Base-by-base conservation (phyloP, 345 rosid genomes). In the Trapa incisa region DNA sequence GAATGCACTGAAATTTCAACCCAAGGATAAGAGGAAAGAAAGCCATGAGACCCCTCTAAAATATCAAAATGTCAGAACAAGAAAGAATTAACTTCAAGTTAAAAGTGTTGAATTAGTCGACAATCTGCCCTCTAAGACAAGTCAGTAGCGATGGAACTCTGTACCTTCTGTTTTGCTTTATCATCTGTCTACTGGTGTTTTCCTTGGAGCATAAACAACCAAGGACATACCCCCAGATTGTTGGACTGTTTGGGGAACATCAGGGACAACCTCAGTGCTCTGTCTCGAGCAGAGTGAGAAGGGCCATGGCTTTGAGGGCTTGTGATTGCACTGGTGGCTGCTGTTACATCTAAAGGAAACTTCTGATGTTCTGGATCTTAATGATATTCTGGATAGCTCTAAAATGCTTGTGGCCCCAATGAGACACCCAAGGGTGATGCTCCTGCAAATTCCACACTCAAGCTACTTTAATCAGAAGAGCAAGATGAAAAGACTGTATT, bases 251-350 rank as follows among this genome's bases (percentile, higher is more conserved):
- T 70, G 69, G 54, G 33, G 72, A 35, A 78, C 56, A 62, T 13
- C 65, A 4, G 70, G 54, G 43, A 86, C 87, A 58, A 87, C 84
- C 65, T 87, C 84, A 29, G 94, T 81, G 84, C 70, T 82, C 68
- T 84, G 83, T 65, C 82, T 89, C 37, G 97, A 84, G 77, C 96
- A 89, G 22, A 91, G 76, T 5, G 96, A 91, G 75, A 87, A 85
- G 50, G 84, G 47, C 86, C 97, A 89, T 8, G 84, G 73, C 67
- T 75, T 87, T 32, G 85, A 57, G 66, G 79, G 12, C 48, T n/a
- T 38, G 35, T 43, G 37, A 1, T 11, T 7, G 48, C 4, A 35
- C 67, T 43, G 37, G 82, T 61, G 78, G 61, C 70, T 79, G 79
- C 72, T 88, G 47, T 72, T 74, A 60, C 77, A 75, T 71, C 72